Evolutionary conservation across 2,329 filamentous ascomycete genomes (phyloP).

Genomic region (Xylariaceae sp.): DNA sequence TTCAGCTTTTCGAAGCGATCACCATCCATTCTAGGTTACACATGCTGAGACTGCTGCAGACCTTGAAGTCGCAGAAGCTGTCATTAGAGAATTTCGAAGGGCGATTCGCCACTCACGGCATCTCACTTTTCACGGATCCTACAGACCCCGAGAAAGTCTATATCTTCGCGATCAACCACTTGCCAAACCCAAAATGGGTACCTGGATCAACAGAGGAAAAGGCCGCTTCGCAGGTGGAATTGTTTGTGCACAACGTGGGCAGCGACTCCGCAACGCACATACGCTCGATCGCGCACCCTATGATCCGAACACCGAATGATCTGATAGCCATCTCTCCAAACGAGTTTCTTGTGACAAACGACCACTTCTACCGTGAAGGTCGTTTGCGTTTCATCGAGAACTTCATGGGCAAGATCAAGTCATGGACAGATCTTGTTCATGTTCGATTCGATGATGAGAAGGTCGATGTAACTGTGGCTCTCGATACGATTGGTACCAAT

Average conservation of each 20-base stretch:
- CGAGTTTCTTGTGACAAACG: conserved; percentile 57
- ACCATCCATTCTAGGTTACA: not conserved
- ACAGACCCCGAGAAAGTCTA: conserved; percentile 49
- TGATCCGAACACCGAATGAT: conserved; percentile 58
- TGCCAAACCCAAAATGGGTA: conserved; percentile 43
- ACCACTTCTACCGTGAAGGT: conserved; percentile 52
- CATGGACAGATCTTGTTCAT: conserved; percentile 49
- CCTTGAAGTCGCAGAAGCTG: conserved; percentile 42
- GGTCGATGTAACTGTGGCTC: conserved; percentile 41
- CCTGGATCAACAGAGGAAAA: conserved; percentile 27
- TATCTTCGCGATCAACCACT: conserved; percentile 58
- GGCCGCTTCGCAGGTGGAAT: conserved; percentile 51
- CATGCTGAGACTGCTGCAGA: conserved; percentile 30
- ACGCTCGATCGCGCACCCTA: conserved; percentile 48
- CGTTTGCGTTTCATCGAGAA: conserved; percentile 45
- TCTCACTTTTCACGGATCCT: conserved; percentile 46
- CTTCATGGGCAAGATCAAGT: conserved; percentile 31
- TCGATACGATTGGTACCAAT: conserved; percentile 46
- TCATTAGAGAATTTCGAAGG: conserved; percentile 47
- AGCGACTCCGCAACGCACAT: conserved; percentile 41
- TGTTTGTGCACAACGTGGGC: conserved; percentile 52
- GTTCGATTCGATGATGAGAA: conserved; percentile 37
- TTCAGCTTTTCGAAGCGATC: too few relatives aligned
- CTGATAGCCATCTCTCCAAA: conserved; percentile 43
- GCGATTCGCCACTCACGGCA: conserved; percentile 56